Evolutionary conservation across 306 rosid species (phyloP).

Genomic region (Trifolium fragiferum): DNA sequence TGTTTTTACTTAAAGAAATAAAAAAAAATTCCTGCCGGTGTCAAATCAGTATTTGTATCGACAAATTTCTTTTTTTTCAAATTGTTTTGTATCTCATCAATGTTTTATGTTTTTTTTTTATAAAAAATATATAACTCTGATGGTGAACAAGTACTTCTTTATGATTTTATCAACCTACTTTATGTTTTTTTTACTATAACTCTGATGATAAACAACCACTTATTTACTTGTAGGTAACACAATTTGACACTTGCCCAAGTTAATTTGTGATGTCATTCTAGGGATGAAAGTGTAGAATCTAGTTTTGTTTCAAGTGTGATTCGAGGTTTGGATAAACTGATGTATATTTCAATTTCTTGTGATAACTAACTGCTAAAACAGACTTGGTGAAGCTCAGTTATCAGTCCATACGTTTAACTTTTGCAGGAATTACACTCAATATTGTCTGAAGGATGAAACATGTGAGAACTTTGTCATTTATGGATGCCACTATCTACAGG

Average conservation of each 20-base stretch:
- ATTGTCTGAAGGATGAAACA: slow-evolving; percentile 41
- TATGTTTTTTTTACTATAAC: neutral
- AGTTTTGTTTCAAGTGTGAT: slow-evolving; percentile 29
- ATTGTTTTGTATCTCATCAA: slow-evolving; percentile 32
- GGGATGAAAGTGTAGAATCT: slow-evolving; percentile 32
- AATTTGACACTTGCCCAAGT: slow-evolving; percentile 28
- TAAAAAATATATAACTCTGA: neutral
- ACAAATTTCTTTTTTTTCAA: neutral
- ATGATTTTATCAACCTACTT: slow-evolving; percentile 13
- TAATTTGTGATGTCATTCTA: slow-evolving; percentile 25
- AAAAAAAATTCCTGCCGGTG: slow-evolving; percentile 1
- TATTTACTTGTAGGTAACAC: slow-evolving; percentile 41
- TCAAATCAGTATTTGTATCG: slow-evolving; percentile 1
- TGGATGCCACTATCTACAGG: slow-evolving; percentile 32
- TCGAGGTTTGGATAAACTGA: slow-evolving; percentile 30
- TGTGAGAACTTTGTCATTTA: slow-evolving; percentile 28
- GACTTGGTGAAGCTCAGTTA: slow-evolving; percentile 40
- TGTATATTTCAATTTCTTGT: slow-evolving; percentile 40
- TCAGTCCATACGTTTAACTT: slow-evolving; percentile 47
- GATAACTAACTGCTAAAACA: slow-evolving; percentile 28
- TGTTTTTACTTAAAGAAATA: neutral
- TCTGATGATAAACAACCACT: slow-evolving; percentile 33
- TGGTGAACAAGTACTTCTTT: neutral
- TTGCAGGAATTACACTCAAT: slow-evolving; percentile 53
- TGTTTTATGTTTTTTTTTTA: slow-evolving; percentile 12